Base-by-base conservation (phyloP, 1,284 basidiomycete species). In the Ustilago xerochloae region DNA sequence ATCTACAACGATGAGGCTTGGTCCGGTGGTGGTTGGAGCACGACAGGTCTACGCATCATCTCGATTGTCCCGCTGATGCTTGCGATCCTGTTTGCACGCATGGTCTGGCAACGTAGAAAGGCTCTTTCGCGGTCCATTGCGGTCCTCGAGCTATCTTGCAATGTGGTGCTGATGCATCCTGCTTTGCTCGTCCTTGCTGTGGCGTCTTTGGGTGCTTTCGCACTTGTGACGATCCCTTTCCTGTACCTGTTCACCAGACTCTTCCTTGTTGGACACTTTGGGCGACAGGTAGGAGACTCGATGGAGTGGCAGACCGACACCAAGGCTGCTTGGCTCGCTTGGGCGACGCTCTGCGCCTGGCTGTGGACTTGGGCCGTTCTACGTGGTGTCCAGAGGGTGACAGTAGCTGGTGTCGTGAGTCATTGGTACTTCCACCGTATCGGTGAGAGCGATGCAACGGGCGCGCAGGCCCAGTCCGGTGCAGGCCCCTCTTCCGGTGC, bases 281-380 rank as follows among this genome's bases (percentile, higher is more conserved):
- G 75, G 46, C 18, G 63, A 38, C 45, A 73, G 52, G 54, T 64
- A 39, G 48, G 67, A 39, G 67, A 74, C 39, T 59, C 67, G 39
- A 82, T 83, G 80, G 89, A 90, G 72, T 94, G 91, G 89, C 91
- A 93, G 80, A 87, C 94, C 12, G 84, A 87, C 29, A 88, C 89
- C n/a, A 92, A 91, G 87, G 93, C 93, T 0, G 90, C 92, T 54
- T 93, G 91, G 91, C 89, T 92, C 0, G 92, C 94, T 20, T 87
- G 88, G 43, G 87, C 88, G 3, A 89, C 91, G 0, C 86, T 91
- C 2, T 87, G 86, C 0, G 87, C 92, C 0, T 96, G 93, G 92
- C 85, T 94, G 2, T 97, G 94, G 94, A 92, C 89, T 10, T 95
- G 93, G 92, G 92, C 90, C 16, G 90, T 97, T 3, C 89, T 92